These are phyloP conservation scores for Trichoderma afroharzianum DNA, from an alignment of 2,329 filamentous ascomycete genomes.

Conservation along the genomic window DNA sequence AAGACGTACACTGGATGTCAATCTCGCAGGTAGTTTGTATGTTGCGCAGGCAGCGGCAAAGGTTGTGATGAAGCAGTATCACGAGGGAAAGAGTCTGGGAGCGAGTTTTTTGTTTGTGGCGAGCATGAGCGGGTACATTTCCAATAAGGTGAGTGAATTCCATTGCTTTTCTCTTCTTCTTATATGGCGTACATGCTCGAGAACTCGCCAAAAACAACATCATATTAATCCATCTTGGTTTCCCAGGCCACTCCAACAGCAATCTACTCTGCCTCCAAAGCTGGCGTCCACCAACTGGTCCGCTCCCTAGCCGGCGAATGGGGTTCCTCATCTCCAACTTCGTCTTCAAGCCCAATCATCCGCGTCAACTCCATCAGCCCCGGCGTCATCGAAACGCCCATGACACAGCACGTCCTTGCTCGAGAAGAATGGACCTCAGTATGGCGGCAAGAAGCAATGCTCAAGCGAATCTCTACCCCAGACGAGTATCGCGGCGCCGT, in stretches of 20 bases:
- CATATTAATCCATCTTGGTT: neutral
- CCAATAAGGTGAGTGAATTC: constrained; percentile 32
- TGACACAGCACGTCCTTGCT: neutral
- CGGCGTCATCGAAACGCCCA: constrained; percentile 12
- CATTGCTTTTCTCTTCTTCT: neutral
- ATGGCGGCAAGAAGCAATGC: constrained; percentile 11
- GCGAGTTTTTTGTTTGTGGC: constrained; percentile 48
- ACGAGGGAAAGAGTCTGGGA: constrained; percentile 20
- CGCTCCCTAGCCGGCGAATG: constrained; percentile 51
- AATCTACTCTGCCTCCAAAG: constrained; percentile 53
- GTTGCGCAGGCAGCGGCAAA: constrained; percentile 44
- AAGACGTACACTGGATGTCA: constrained; percentile 34
- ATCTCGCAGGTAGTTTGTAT: constrained; percentile 48
- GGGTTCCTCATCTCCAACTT: constrained; percentile 42
- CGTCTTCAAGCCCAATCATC: neutral
- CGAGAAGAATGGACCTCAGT: neutral
- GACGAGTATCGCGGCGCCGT: constrained; percentile 12
- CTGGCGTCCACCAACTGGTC: constrained; percentile 49
- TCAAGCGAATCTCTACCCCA: neutral
- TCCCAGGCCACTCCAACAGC: constrained; percentile 35
- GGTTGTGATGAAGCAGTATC: constrained; percentile 39
- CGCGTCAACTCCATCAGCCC: constrained; percentile 39
- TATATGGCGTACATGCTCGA: neutral
- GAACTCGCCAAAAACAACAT: neutral
- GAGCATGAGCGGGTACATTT: constrained; percentile 47